Percentiles rank a stretch among this genome's conserved stretches.
Evolutionary conservation across 1,284 basidiomycete genomes (phyloP).

Genomic region (Ganoderma sinense): DNA sequence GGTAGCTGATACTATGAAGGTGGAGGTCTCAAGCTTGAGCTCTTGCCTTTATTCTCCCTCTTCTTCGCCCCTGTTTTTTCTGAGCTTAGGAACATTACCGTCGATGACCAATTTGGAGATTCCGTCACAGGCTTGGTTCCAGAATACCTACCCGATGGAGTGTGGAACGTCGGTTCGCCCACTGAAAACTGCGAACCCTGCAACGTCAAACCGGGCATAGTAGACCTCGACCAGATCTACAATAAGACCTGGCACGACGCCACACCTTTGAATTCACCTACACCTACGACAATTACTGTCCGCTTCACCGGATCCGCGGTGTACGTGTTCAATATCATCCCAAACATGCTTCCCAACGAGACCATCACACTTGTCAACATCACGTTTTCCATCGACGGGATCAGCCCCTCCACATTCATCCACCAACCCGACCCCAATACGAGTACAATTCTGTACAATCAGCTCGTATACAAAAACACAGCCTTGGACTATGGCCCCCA

Average conservation of each 20-base stretch:
- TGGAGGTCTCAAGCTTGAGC: background rate
- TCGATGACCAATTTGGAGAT: background rate
- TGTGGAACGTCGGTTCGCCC: background rate
- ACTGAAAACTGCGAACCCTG: background rate
- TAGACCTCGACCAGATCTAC: background rate
- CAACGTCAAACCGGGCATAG: background rate
- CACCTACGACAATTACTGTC: background rate
- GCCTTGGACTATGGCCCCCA: slow-evolving; percentile 29
- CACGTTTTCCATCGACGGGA: background rate
- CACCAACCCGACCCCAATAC: background rate
- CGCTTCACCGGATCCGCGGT: background rate
- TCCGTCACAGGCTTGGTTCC: background rate
- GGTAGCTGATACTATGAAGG: background rate
- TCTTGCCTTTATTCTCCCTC: background rate
- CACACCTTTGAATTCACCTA: background rate
- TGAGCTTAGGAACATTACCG: background rate
- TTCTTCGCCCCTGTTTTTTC: background rate
- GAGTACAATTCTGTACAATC: background rate
- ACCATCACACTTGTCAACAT: background rate
- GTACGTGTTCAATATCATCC: background rate
- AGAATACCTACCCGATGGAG: background rate
- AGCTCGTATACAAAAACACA: slow-evolving; percentile 30
- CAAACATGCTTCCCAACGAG: background rate
- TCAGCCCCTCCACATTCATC: background rate
- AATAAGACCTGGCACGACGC: background rate